These are phyloP conservation scores for Castanea crenata DNA, from an alignment of 306 rosid genomes.

Conservation along the genomic window DNA sequence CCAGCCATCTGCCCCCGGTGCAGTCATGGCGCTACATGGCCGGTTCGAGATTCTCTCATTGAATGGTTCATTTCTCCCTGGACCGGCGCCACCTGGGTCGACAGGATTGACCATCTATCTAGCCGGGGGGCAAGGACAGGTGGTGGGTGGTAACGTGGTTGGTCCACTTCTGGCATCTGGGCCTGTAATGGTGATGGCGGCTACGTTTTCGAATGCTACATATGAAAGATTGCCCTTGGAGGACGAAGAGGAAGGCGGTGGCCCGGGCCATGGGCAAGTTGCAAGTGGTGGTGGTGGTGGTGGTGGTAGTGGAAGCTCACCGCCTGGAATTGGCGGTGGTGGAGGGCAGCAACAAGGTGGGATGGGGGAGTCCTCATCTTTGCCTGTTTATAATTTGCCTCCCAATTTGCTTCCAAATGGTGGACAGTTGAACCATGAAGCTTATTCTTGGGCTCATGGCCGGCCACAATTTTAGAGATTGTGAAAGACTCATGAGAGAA, in stretches of 20 bases:
- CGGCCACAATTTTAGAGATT: conserved; percentile 45
- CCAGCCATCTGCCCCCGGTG: conserved; percentile 54
- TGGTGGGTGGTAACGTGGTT: conserved; percentile 73
- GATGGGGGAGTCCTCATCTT: conserved; percentile 34
- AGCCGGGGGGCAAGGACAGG: conserved; percentile 76
- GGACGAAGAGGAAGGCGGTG: conserved; percentile 54
- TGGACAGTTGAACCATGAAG: conserved; percentile 68
- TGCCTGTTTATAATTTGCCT: conserved; percentile 43
- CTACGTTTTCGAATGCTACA: conserved; percentile 74
- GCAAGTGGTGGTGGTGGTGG: not conserved
- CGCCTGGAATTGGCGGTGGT: conserved; percentile 32
- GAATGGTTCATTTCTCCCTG: conserved; percentile 68
- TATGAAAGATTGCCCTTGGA: conserved; percentile 76
- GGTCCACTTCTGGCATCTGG: conserved; percentile 74
- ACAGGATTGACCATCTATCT: conserved; percentile 75
- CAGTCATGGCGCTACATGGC: conserved; percentile 70
- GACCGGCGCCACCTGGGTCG: conserved; percentile 60
- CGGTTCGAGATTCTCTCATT: conserved; percentile 73
- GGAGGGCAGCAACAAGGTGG: conserved; percentile 29
- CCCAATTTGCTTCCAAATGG: conserved; percentile 52
- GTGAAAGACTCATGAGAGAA: not conserved
- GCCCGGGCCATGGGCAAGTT: conserved; percentile 13
- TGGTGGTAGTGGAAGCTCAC: conserved; percentile 31
- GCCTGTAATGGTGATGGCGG: conserved; percentile 75
- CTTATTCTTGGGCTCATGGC: conserved; percentile 60